Conservation (phyloP, 192 early-diverging fungal genomes). For the Jimgerdemannia flammicorona region DNA sequence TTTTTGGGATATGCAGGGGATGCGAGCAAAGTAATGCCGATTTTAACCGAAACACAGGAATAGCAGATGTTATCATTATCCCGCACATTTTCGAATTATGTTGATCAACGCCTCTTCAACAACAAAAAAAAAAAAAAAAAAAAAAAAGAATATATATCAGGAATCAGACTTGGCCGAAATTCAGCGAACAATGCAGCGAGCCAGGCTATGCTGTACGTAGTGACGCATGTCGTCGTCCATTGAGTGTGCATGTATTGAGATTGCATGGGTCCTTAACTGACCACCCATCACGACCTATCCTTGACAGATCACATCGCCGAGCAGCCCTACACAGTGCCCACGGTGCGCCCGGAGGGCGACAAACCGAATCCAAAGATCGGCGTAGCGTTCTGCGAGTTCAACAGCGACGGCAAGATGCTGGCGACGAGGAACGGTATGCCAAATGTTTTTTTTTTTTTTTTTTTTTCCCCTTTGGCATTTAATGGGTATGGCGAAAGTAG, state of each 20-base stretch:
- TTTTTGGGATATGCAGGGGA: too few relatives aligned
- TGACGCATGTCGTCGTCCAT: slow-evolving; percentile 1
- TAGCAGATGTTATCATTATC: too few relatives aligned
- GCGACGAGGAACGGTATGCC: slow-evolving; percentile 66
- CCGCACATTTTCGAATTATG: neutral
- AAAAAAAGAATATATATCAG: slow-evolving; percentile 21
- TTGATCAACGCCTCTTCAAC: neutral
- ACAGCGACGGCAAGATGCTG: slow-evolving; percentile 52
- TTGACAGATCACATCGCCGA: slow-evolving; percentile 26
- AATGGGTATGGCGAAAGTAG: neutral
- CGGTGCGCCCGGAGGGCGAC: slow-evolving; percentile 55
- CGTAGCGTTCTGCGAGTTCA: slow-evolving; percentile 65
- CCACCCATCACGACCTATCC: slow-evolving; percentile 20
- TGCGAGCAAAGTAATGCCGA: too few relatives aligned
- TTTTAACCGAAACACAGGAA: too few relatives aligned
- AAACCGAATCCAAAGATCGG: slow-evolving; percentile 74
- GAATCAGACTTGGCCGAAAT: slow-evolving; percentile 17
- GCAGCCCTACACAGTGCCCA: slow-evolving; percentile 54
- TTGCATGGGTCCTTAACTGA: slow-evolving; percentile 12
- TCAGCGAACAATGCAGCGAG: slow-evolving; percentile 32
- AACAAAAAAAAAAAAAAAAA: slow-evolving; percentile 3
- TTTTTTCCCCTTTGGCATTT: too few relatives aligned
- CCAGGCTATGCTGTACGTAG: slow-evolving; percentile 22
- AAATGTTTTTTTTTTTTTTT: neutral
- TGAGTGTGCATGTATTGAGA: too few relatives aligned